Base-by-base conservation (phyloP, 805 yeast species). In the Lachancea thermotolerans region DNA sequence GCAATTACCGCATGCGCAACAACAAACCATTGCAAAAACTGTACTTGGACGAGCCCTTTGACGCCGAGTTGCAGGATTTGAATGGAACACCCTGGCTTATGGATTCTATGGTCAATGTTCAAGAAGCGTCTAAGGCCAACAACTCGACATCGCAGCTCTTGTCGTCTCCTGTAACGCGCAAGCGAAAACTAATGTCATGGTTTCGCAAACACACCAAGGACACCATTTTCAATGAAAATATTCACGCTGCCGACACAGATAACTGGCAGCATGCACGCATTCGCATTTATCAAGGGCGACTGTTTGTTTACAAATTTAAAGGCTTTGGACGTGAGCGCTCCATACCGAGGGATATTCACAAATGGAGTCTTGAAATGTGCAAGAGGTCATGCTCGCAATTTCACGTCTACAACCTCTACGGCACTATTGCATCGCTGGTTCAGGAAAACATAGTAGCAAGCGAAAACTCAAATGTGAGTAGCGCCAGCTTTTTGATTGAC, bases 391-490 rank as follows among this genome's bases (percentile, higher is more conserved):
- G 54, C 35, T 45, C 54, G 3, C 46, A 45, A 5, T 58, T 47
- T 44, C 46, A 46, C 11, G 58, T 57, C 21, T 52, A 52, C 38
- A 59, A 58, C 21, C 44, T 63, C 1, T 55, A 55, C 36, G 66
- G 62, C 35, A 53, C 58, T 8, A 16, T 55, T 9, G 65, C 65
- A 1, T 54, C 54, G 4, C 16, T 56, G 15, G 53, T 58, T 10
- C 65, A 60, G 41, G 65, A 58, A 7, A 60, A 57, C 45, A 51
- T 62, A 27, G 54, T 62, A 10, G 52, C 55, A 9, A 47, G 45
- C 27, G 40, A 46, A 17, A 37, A 44, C 10, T 35, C 45, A 10
- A 38, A 42, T 6, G 14, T 37, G 18, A 28, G 25, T n/a, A 16
- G 30, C 25, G 56, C 58, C 1, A 56, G 59, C 44, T 59, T 62